These are phyloP conservation scores for Colletotrichum tabaci DNA, from an alignment of 2,329 filamentous ascomycete species.

Conservation along the genomic window DNA sequence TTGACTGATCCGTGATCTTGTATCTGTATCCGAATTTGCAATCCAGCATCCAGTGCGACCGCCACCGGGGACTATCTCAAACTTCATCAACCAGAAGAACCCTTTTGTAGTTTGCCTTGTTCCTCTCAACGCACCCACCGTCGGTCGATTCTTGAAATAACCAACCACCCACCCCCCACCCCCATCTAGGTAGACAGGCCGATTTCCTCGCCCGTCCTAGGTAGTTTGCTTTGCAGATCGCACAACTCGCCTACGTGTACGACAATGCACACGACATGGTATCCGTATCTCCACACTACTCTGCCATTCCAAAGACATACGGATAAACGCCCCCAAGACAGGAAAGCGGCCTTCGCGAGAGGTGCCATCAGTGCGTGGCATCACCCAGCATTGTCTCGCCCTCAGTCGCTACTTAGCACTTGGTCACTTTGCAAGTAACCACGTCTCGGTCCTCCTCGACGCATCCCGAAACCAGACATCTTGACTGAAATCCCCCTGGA, in stretches of 20 bases:
- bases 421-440: not conserved
- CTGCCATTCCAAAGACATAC: not conserved
- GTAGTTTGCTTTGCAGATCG: constrained; percentile 8
- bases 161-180: no score
- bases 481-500: not conserved
- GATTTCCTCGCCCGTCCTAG: not conserved
- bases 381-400: not conserved
- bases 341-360: not conserved
- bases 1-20: no score
- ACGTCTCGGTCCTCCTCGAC: not conserved
- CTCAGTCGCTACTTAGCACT: not conserved
- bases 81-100: no score
- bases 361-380: not conserved
- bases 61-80: no score
- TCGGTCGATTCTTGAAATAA: no score
- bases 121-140: no score
- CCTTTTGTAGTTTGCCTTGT: no score
- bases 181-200: no score
- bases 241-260: not conserved
- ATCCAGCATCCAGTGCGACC: no score
- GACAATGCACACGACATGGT: not conserved
- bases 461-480: not conserved
- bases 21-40: no score
- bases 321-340: not conserved
- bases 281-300: not conserved